Base-by-base conservation (phyloP, 2,329 filamentous ascomycete genomes). In the Botrytis cinerea region DNA sequence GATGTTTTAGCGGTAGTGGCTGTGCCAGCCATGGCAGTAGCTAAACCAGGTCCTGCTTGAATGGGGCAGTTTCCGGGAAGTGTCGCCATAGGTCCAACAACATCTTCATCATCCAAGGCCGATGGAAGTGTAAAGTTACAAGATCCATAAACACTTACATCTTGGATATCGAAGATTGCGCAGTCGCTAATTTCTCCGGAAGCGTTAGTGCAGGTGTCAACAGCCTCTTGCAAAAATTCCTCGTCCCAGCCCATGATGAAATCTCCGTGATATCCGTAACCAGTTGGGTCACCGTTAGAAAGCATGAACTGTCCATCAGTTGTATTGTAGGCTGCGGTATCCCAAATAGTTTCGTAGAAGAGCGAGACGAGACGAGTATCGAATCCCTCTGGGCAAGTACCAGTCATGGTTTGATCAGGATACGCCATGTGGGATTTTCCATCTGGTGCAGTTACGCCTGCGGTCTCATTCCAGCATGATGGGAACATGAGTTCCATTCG, bases 401-500 rank as follows among this genome's bases (percentile, higher is more conserved):
- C 94, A 76, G 89, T 89, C 83, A 93, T 93, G 78, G 97, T 91
- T 20, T 91, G 85, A 77, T 89, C 87, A 1, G 94, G 93, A 81
- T 94, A 98, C 7, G 91, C 92, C 75, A 97, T 87, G 81, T 98
- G 89, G 46, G 84, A 86, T 75, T 85, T 84, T 82, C 90, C 87
- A 78, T 90, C 84, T 0, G 76, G 32, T 4, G 85, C 84, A 77
- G 88, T 86, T 18, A 84, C 76, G 75, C 91, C 86, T 78, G 89
- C 86, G 69, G 57, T 28, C 35, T 93, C 93, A 78, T 96, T 93
- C 92, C 94, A 97, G 87, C 94, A 97, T 2, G 91, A 94, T 0
- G 93, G 93, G 83, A 97, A 97, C 88, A 93, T 93, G 74, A 97
- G 83, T 83, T 97, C 94, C 62, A 95, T 85, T 64, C 94, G 91